A percentile compares a stretch with the other conserved stretches of the same genome.
Conservation (phyloP, 805 yeast species). For the Wickerhamiella bombiphila region DNA sequence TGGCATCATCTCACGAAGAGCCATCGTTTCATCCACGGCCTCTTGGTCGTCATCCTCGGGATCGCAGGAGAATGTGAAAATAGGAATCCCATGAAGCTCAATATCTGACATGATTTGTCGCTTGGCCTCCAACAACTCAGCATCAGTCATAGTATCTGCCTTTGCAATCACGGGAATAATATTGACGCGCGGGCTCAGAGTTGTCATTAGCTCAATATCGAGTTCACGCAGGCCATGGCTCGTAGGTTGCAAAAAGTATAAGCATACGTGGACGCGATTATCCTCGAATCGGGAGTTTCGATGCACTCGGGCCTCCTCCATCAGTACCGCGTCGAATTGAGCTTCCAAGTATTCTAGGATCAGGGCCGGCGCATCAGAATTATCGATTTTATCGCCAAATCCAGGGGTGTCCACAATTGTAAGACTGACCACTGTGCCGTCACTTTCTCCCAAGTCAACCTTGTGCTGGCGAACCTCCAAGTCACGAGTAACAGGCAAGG, state of each 20-base stretch:
- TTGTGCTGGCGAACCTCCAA: constrained; percentile 13
- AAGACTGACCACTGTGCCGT: constrained; percentile 36
- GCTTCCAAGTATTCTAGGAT: constrained; percentile 47
- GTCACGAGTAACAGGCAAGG: constrained; percentile 6
- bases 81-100: constrained; percentile 40
- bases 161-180: constrained; percentile 71
- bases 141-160: constrained; percentile 60
- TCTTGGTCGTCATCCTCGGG: constrained; percentile 37
- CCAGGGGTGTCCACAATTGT: constrained; percentile 62
- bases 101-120: constrained; percentile 42
- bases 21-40: constrained; percentile 22
- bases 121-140: constrained; percentile 43
- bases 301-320: constrained; percentile 73
- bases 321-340: constrained; percentile 54
- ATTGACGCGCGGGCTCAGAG: constrained; percentile 58
- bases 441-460: constrained; percentile 39
- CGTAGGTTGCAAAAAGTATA: constrained; percentile 56
- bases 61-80: constrained; percentile 62
- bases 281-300: constrained; percentile 71
- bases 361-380: constrained; percentile 31
- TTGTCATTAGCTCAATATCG: constrained; percentile 58
- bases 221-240: constrained; percentile 42
- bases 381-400: constrained; percentile 59
- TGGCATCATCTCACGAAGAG: constrained; percentile 38
- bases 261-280: constrained; percentile 65